Evolutionary conservation across 2,329 filamentous ascomycete genomes (phyloP), one percentile per base, ranked within the genome.

Genomic region (Chaetomium sp.): DNA sequence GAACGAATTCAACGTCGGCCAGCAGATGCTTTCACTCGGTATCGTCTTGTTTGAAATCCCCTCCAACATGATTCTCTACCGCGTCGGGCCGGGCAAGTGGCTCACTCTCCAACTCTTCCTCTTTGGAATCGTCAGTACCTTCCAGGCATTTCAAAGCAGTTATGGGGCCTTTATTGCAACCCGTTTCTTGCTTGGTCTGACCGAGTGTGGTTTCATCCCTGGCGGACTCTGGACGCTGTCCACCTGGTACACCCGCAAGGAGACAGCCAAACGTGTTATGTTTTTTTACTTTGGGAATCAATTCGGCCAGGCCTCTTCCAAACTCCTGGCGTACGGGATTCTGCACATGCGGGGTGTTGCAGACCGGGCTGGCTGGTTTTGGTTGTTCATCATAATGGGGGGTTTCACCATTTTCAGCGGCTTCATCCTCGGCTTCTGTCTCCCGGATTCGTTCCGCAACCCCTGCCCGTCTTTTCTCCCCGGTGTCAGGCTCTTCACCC

Each of bases 331-430:
- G 0, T 76, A 71, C 40, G 74, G 71, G 2, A 76, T 78, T 38
- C 69, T 82, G 32, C 75, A 77, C 53, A 74, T 82, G 69, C 66
- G 71, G 6, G 78, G 77, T 1, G 70, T 74, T 1, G 71, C 68
- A 1, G 75, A 74, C 6, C 68, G 76, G 53, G 63, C 74, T 0
- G 79, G 79, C n/a, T 82, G 79, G 79, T 76, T 78, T 60, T 82
- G 79, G 79, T 69, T 82, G 1, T 82, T 81, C 60, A 65, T 69
- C 9, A 66, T 81, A 34, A 79, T 80, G 71, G 79, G 79, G 0
- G 64, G 69, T 11, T 80, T 82, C 59, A 81, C 78, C n/a, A 64
- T 80, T 9, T 54, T 72, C 10, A 67, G 67, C 33, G 73, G 74
- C 35, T 64, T 74, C 54, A 56, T 78, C 32, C 66, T 75, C 3